These are phyloP conservation scores for Cladosporium sp. DNA, from an alignment of 2,329 filamentous ascomycete species.

Conservation along the genomic window DNA sequence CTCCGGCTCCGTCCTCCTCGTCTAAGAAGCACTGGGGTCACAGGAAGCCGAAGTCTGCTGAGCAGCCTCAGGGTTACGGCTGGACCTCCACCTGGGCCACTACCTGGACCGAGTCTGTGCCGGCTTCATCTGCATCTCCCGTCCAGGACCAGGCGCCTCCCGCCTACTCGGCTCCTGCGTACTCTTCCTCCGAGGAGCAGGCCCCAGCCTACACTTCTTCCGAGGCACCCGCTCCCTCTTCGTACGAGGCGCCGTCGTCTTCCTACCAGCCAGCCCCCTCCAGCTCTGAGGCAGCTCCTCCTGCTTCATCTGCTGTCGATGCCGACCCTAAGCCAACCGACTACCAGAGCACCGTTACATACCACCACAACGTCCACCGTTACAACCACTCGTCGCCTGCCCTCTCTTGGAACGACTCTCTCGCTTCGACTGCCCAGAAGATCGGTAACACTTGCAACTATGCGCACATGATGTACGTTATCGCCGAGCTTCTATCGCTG, in stretches of 20 bases:
- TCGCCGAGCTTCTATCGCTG: neutral
- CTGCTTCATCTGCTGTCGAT: constrained; percentile 5
- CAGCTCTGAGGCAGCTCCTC: constrained; percentile 7
- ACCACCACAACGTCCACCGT: constrained; percentile 84
- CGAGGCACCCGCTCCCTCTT: neutral
- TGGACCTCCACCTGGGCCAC: constrained; percentile 9
- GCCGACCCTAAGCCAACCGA: constrained; percentile 15
- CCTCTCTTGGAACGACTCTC: constrained; percentile 61
- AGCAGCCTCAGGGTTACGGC: neutral
- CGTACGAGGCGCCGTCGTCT: neutral
- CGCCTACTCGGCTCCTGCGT: constrained; percentile 16
- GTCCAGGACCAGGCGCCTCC: constrained; percentile 13
- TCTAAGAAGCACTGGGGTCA: constrained; percentile 20
- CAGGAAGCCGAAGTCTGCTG: constrained; percentile 10
- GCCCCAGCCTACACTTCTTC: constrained; percentile 13
- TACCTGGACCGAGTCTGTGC: constrained; percentile 11
- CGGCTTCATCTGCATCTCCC: constrained; percentile 10
- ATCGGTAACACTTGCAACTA: constrained; percentile 68
- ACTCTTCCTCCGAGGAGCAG: constrained; percentile 14
- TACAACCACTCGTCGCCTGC: constrained; percentile 68
- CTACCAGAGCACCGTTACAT: constrained; percentile 47
- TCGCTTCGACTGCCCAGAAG: constrained; percentile 60
- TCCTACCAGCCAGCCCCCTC: constrained; percentile 10
- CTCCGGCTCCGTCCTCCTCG: constrained; percentile 15
- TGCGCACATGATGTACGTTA: constrained; percentile 68